Conservation (phyloP, 345 rosid genomes). For the Populus davidiana region DNA sequence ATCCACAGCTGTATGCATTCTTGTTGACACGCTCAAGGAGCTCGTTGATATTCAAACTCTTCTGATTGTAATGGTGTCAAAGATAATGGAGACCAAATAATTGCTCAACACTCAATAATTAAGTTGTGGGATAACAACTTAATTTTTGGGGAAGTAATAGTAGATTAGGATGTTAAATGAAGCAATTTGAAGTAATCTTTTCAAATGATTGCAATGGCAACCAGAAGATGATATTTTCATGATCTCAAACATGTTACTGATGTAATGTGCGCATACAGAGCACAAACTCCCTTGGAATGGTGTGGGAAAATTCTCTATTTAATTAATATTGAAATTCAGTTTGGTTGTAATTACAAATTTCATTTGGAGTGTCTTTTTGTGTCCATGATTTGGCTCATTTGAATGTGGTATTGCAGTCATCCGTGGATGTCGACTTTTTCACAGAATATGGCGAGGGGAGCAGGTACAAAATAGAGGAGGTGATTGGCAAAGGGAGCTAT, state of each 20-base stretch:
- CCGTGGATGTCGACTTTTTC: slow-evolving; percentile 79
- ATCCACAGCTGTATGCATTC: not conserved
- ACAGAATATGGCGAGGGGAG: slow-evolving; percentile 92
- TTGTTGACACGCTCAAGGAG: not conserved
- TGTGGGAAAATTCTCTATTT: not conserved
- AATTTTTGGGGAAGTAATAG: not conserved
- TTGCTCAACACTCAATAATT: not conserved
- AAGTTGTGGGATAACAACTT: not conserved
- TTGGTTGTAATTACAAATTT: not conserved
- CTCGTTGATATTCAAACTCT: not conserved
- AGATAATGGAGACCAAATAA: not conserved
- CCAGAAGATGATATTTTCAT: not conserved
- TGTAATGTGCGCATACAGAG: not conserved
- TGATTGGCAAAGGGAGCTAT: slow-evolving; percentile 91
- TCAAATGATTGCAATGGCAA: not conserved
- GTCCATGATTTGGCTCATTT: not conserved
- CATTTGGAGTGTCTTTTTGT: not conserved
- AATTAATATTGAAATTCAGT: not conserved
- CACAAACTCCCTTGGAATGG: not conserved
- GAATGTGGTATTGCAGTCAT: slow-evolving; percentile 48
- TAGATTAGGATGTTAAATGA: not conserved
- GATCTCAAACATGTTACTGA: not conserved
- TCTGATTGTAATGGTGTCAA: not conserved
- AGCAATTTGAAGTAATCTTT: not conserved
- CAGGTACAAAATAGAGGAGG: slow-evolving; percentile 85